phyloP scores from a whole-genome alignment of 805 yeast genomes.

The Cyberlindnera suaveolens region DNA sequence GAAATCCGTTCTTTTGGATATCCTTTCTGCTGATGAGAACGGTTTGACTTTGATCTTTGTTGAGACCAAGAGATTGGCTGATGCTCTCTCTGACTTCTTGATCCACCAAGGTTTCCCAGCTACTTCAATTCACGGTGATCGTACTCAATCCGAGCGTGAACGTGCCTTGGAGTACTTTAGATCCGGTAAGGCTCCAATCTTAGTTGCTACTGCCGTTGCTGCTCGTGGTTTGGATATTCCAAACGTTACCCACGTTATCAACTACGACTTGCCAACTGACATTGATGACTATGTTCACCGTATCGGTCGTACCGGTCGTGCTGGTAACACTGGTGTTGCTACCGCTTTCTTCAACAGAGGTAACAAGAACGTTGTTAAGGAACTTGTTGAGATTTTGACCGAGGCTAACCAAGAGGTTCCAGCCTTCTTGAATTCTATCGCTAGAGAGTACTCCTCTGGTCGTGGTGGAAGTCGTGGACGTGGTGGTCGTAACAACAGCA shows the following conservation, averaged over 20 bases:
- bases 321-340: constrained; percentile 98
- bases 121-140: constrained; percentile 98
- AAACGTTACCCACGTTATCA: constrained; percentile 95
- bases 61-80: constrained; percentile 99
- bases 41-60: constrained; percentile 94
- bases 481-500: constrained; percentile 33
- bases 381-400: constrained; percentile 73
- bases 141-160: constrained; percentile 97
- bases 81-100: constrained; percentile 86
- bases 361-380: constrained; percentile 84
- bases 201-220: constrained; percentile 99
- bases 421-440: constrained; percentile 69
- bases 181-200: constrained; percentile 83
- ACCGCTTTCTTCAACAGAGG: constrained; percentile 97
- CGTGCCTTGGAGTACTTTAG: constrained; percentile 93
- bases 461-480: constrained; percentile 49
- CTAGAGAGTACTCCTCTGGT: constrained; percentile 65
- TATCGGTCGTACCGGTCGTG: constrained; percentile 99
- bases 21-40: constrained; percentile 69
- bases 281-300: constrained; percentile 98
- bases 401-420: constrained; percentile 99
- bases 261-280: constrained; percentile 94
- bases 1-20: constrained; percentile 83
- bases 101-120: constrained; percentile 89
- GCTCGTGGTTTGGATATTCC: constrained; percentile 99